A percentile compares a stretch with the other conserved stretches of the same genome.
These are phyloP conservation scores for Globisporangium irregulare DNA, from an alignment of 352 stramenopile genomes.

Conservation along the genomic window DNA sequence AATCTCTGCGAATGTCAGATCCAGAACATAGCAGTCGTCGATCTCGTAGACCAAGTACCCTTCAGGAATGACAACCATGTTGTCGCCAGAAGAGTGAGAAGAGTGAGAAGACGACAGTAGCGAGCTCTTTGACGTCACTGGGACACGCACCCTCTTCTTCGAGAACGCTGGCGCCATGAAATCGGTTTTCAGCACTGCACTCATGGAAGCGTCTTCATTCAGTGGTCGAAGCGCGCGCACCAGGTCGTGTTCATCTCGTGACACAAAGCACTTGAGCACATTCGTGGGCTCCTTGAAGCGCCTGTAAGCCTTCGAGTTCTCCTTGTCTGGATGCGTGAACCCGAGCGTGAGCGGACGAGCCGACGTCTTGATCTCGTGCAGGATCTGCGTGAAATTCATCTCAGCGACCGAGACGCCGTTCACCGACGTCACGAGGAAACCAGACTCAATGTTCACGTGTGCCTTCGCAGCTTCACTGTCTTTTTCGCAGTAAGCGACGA, in stretches of 20 bases:
- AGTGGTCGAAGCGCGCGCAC: slow-evolving; percentile 40
- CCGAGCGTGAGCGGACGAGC: slow-evolving; percentile 51
- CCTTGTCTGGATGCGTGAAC: slow-evolving; percentile 39
- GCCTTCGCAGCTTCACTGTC: slow-evolving; percentile 50
- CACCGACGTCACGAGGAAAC: slow-evolving; percentile 61
- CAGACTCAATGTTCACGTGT: slow-evolving; percentile 38
- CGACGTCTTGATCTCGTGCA: slow-evolving; percentile 47
- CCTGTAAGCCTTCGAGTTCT: slow-evolving; percentile 26
- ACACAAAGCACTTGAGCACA: slow-evolving; percentile 47
- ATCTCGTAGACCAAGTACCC: slow-evolving; percentile 68
- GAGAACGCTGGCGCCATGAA: slow-evolving; percentile 31
- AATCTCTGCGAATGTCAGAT: slow-evolving; percentile 62
- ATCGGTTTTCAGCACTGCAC: slow-evolving; percentile 49
- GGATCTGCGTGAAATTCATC: slow-evolving; percentile 43
- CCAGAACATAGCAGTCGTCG: slow-evolving; percentile 49
- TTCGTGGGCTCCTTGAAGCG: slow-evolving; percentile 52
- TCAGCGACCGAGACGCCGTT: slow-evolving; percentile 47
- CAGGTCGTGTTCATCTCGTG: slow-evolving; percentile 43
- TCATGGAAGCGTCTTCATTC: slow-evolving; percentile 41
- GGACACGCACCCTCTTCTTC: slow-evolving; percentile 21
- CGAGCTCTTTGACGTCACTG: background rate
- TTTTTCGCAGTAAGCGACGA: slow-evolving; percentile 63
- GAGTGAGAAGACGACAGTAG: slow-evolving; percentile 15
- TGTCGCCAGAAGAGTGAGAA: background rate
- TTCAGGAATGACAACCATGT: slow-evolving; percentile 40